Evolutionary conservation across 108 stramenopile species (phyloP).

Genomic region (Cylindrotheca closterium): DNA sequence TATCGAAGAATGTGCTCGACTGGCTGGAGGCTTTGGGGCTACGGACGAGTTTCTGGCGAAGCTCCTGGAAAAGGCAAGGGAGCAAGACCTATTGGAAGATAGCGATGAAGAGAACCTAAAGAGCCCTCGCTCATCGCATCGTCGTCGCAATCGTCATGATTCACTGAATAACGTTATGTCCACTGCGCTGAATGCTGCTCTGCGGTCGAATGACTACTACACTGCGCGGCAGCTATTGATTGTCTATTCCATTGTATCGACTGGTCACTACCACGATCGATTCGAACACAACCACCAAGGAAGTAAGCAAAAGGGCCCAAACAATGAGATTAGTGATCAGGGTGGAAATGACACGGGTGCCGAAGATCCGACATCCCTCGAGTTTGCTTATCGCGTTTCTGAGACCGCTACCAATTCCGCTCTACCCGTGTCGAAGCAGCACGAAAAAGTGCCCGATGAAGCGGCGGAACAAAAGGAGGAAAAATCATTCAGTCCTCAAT

Average conservation of each 20-base stretch:
- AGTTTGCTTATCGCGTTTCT: slow-evolving; percentile 19
- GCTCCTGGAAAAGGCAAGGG: slow-evolving; percentile 74
- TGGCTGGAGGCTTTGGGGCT: slow-evolving; percentile 87
- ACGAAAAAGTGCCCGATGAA: slow-evolving; percentile 15
- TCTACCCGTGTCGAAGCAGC: slow-evolving; percentile 1
- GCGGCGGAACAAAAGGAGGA: too few species aligned
- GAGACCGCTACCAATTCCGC: slow-evolving; percentile 4
- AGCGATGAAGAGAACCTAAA: slow-evolving; percentile 12
- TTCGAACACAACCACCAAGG: not conserved
- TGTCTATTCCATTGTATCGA: slow-evolving; percentile 80
- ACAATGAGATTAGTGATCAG: not conserved
- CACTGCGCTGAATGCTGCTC: slow-evolving; percentile 75
- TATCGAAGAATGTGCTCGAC: slow-evolving; percentile 48
- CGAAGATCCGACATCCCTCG: slow-evolving; percentile 3
- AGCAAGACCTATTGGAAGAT: slow-evolving; percentile 49
- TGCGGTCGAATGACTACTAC: slow-evolving; percentile 80
- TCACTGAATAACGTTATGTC: slow-evolving; percentile 87
- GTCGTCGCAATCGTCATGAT: too few species aligned
- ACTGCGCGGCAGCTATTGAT: slow-evolving; percentile 84
- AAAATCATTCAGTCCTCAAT: too few species aligned
- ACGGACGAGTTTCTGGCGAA: slow-evolving; percentile 80
- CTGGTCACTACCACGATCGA: slow-evolving; percentile 29
- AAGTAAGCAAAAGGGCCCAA: slow-evolving; percentile 5
- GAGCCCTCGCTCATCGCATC: slow-evolving; percentile 43
- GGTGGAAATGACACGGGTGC: not conserved